These are phyloP conservation scores for Neonothopanus nambi DNA, from an alignment of 1,284 basidiomycete genomes.

Conservation along the genomic window DNA sequence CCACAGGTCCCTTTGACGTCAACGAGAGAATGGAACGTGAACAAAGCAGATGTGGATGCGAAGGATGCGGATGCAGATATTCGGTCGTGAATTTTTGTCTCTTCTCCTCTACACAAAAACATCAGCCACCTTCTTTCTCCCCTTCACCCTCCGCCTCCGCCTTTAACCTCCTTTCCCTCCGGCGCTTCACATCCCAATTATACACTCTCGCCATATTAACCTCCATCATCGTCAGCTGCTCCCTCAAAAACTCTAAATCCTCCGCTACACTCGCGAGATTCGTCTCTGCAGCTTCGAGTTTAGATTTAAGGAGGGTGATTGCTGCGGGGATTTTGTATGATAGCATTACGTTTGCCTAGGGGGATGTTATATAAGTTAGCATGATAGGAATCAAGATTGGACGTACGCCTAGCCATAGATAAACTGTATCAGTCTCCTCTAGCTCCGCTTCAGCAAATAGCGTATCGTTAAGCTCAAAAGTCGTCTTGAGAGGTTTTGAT, in stretches of 20 bases:
- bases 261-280: constrained; percentile 74
- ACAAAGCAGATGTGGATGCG: no score
- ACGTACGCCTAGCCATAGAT: constrained; percentile 94
- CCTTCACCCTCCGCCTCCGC: constrained; percentile 31
- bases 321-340: constrained; percentile 90
- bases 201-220: constrained; percentile 97
- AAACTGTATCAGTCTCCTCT: constrained; percentile 86
- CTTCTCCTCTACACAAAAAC: no score
- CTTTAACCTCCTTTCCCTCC: constrained; percentile 60
- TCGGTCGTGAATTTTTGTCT: no score
- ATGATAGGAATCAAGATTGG: constrained; percentile 4
- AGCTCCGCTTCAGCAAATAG: constrained; percentile 90
- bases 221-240: constrained; percentile 97
- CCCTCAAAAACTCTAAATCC: constrained; percentile 91
- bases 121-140: constrained; percentile 12
- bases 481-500: constrained; percentile 71
- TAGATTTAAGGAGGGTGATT: constrained; percentile 72
- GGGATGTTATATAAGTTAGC: constrained; percentile 2
- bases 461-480: constrained; percentile 96
- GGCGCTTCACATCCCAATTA: constrained; percentile 92
- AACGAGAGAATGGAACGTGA: no score
- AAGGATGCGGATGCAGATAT: no score
- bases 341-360: constrained; percentile 99
- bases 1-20: no score
- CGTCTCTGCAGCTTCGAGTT: constrained; percentile 76